phyloP scores from a whole-genome alignment of 495 filamentous ascomycete genomes.

The Talaromyces nanjingensis region DNA sequence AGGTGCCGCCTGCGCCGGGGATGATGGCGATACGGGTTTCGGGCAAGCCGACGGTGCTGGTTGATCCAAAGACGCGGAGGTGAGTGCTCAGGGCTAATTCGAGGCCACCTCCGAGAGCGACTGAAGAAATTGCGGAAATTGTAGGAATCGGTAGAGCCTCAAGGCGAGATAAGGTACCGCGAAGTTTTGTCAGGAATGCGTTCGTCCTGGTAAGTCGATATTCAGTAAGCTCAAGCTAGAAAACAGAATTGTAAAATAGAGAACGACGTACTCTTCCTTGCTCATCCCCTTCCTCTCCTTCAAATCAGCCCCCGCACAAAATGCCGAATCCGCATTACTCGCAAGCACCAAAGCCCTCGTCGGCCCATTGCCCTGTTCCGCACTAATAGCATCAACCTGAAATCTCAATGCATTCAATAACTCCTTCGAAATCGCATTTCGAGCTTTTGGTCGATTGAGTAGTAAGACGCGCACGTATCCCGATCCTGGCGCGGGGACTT shows the following conservation, averaged over 20 bases:
- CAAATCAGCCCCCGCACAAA: conserved; percentile 91
- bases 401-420: conserved; percentile 62
- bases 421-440: conserved; percentile 81
- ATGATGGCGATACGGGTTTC: conserved; percentile 91
- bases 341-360: conserved; percentile 76
- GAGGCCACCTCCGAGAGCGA: conserved; percentile 85
- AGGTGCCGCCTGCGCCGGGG: conserved; percentile 89
- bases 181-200: conserved; percentile 68
- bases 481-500: conserved; percentile 69
- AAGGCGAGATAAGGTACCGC: conserved; percentile 61
- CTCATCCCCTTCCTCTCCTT: conserved; percentile 78
- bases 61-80: conserved; percentile 73
- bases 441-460: conserved; percentile 73
- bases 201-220: conserved; percentile 46
- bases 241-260: background rate
- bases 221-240: background rate
- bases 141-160: conserved; percentile 75
- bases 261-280: conserved; percentile 50
- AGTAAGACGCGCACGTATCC: conserved; percentile 84
- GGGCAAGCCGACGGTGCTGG: conserved; percentile 70
- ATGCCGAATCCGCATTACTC: conserved; percentile 68
- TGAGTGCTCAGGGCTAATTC: conserved; percentile 83
- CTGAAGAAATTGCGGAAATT: conserved; percentile 70
- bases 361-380: conserved; percentile 54
- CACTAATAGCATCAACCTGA: conserved; percentile 61